A percentile compares a stretch with the other conserved stretches of the same genome.
Conservation (phyloP, 176 grass and related monocot species). For the Bolboschoenus planiculmis region DNA sequence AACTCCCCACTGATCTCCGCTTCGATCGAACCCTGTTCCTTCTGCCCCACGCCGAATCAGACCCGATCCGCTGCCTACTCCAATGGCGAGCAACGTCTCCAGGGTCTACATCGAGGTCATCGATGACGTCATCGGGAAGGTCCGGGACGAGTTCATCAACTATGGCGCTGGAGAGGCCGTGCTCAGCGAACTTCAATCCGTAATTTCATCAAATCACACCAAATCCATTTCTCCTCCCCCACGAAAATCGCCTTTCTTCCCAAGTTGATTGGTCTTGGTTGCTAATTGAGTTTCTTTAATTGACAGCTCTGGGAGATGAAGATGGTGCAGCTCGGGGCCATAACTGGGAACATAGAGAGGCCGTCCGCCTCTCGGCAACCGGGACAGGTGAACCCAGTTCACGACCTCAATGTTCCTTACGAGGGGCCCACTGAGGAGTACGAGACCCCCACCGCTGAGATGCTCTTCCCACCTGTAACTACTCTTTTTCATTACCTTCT, state of each 20-base stretch:
- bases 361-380: background rate
- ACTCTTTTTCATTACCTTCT: background rate
- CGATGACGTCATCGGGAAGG: constrained; percentile 81
- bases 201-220: background rate
- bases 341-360: constrained; percentile 54
- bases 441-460: constrained; percentile 80
- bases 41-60: no score
- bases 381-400: constrained; percentile 43
- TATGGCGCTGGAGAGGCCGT: constrained; percentile 74
- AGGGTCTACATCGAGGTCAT: constrained; percentile 85
- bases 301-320: constrained; percentile 95
- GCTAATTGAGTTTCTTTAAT: background rate
- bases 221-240: background rate
- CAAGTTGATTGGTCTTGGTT: background rate
- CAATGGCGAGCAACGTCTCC: constrained; percentile 87
- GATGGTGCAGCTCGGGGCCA: constrained; percentile 95
- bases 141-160: constrained; percentile 78
- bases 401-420: constrained; percentile 96
- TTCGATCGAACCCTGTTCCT: no score
- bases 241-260: background rate
- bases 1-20: background rate
- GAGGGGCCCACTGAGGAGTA: constrained; percentile 88
- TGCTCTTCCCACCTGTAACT: constrained; percentile 79
- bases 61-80: no score
- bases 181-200: constrained; percentile 85